phyloP scores from a whole-genome alignment of 2,329 filamentous ascomycete species.

The Monascus ruber region DNA sequence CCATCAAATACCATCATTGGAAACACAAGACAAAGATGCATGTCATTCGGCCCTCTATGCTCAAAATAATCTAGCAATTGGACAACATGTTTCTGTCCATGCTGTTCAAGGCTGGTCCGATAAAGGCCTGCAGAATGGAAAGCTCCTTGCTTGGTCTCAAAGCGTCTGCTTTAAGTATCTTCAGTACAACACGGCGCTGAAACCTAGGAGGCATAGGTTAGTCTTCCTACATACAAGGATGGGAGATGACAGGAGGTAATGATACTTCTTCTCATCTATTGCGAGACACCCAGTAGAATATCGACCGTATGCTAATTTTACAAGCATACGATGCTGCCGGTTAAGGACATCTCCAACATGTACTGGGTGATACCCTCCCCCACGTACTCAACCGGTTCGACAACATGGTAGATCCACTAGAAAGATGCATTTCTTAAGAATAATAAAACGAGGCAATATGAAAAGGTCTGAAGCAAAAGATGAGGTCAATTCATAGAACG shows the following conservation, averaged over 20 bases:
- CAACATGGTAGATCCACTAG: slow-evolving; percentile 11
- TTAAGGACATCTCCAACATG: slow-evolving; percentile 13
- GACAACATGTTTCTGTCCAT: slow-evolving; percentile 10
- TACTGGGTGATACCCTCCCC: slow-evolving; percentile 15
- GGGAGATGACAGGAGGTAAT: background rate
- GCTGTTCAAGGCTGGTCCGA: slow-evolving; percentile 6
- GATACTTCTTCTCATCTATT: slow-evolving; percentile 5
- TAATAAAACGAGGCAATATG: too few species aligned
- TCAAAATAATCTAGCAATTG: slow-evolving; percentile 14
- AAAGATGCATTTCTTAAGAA: slow-evolving; percentile 7
- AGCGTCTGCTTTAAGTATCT: slow-evolving; percentile 13
- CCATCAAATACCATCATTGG: slow-evolving; percentile 15
- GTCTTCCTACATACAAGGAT: too few species aligned
- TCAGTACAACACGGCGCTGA: slow-evolving; percentile 11
- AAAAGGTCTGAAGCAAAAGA: too few species aligned
- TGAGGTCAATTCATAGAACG: too few species aligned
- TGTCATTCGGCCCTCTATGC: slow-evolving; percentile 12
- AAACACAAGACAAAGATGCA: slow-evolving; percentile 14
- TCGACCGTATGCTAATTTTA: slow-evolving; percentile 10
- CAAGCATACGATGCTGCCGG: slow-evolving; percentile 9
- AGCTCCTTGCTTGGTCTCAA: slow-evolving; percentile 11
- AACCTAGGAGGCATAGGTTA: too few species aligned
- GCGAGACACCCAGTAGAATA: slow-evolving; percentile 17
- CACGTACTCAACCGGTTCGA: slow-evolving; percentile 14
- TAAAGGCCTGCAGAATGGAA: slow-evolving; percentile 8